A percentile compares a stretch with the other conserved stretches of the same genome.
Conservation (phyloP, 73 alveolate genomes). For the Vitrella brassicaformis region DNA sequence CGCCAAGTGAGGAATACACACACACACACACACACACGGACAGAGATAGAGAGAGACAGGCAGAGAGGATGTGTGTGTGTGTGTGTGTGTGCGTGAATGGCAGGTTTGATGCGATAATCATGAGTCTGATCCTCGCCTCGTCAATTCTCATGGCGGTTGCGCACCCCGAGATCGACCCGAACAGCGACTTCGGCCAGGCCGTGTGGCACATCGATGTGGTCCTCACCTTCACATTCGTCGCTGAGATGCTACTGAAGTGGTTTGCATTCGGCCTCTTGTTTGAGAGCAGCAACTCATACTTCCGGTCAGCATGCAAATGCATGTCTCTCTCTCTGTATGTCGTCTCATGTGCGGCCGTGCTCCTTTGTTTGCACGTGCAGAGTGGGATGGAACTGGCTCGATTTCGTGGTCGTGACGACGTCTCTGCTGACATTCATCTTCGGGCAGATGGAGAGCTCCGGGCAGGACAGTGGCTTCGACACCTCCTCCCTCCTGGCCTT, state of each 20-base stretch:
- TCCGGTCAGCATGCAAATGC: not conserved
- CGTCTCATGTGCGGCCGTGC: too few relatives aligned
- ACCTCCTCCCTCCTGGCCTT: not conserved
- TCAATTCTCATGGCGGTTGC: constrained; percentile 1
- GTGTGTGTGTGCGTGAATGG: not conserved
- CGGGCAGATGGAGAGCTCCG: not conserved
- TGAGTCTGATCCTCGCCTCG: not conserved
- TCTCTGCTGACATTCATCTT: not conserved
- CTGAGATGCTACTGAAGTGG: not conserved
- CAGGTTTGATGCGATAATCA: not conserved
- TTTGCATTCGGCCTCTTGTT: not conserved
- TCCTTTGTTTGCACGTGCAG: too few relatives aligned
- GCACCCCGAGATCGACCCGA: not conserved
- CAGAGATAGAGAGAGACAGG: too few relatives aligned
- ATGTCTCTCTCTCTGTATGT: too few relatives aligned
- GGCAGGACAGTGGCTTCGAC: not conserved
- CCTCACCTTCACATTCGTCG: not conserved
- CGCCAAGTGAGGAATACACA: too few relatives aligned
- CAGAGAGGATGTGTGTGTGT: not conserved
- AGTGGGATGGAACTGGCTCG: constrained; percentile 1
- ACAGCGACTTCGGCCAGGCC: not conserved
- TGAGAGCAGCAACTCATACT: not conserved
- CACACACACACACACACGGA: too few relatives aligned
- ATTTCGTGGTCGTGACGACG: not conserved
- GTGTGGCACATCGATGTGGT: not conserved